A percentile compares a stretch with the other conserved stretches of the same genome.
Conservation (phyloP, 345 rosid genomes). For the Pugionium dolabratum region DNA sequence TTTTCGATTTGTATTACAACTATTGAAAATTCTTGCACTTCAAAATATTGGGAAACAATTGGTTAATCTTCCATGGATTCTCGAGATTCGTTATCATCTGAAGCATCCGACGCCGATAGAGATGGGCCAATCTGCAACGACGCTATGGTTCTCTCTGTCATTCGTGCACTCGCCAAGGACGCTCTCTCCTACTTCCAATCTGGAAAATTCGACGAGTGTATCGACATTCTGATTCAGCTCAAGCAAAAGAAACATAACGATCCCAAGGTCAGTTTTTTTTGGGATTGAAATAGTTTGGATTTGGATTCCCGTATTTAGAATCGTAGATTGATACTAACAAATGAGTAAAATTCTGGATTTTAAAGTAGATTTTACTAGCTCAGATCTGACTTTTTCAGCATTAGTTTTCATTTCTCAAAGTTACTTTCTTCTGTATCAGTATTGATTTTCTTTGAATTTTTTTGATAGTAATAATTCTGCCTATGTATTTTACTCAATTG, state of each 20-base stretch:
- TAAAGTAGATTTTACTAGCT: slow-evolving; percentile 3
- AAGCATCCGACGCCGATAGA: slow-evolving; percentile 37
- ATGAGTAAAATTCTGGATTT: neutral
- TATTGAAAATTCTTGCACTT: too few species aligned
- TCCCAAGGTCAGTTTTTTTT: slow-evolving; percentile 58
- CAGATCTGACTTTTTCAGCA: slow-evolving; percentile 28
- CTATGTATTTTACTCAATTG: neutral
- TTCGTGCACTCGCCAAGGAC: slow-evolving; percentile 68
- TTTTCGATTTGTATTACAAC: slow-evolving; percentile 15
- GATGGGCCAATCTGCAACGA: slow-evolving; percentile 46
- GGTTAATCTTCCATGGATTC: slow-evolving; percentile 45
- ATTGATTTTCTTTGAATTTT: neutral
- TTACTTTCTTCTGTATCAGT: neutral
- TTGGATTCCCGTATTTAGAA: neutral
- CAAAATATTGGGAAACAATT: too few species aligned
- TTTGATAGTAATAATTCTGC: neutral
- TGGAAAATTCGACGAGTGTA: slow-evolving; percentile 66
- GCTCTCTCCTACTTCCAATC: slow-evolving; percentile 77
- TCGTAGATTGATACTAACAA: slow-evolving; percentile 4
- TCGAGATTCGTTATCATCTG: slow-evolving; percentile 46
- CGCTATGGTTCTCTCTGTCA: slow-evolving; percentile 43
- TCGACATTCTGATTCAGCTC: slow-evolving; percentile 66
- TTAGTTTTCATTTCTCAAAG: slow-evolving; percentile 2
- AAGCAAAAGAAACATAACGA: slow-evolving; percentile 66
- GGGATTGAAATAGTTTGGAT: neutral